Conservation (phyloP, 257 asterid species). For the Buddleja alternifolia region DNA sequence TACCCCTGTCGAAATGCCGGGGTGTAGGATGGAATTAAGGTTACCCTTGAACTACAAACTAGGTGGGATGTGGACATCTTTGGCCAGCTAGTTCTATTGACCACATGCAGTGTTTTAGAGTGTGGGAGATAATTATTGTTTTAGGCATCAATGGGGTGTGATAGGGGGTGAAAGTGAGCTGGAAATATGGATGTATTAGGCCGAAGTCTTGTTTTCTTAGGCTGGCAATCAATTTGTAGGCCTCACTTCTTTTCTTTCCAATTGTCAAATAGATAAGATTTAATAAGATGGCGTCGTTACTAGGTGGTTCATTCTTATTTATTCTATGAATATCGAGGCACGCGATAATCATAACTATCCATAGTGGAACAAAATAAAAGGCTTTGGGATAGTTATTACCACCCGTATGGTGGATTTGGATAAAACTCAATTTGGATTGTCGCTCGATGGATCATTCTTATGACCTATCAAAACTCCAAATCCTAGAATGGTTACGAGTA, state of each 20-base stretch:
- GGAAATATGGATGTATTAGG: slow-evolving; percentile 43
- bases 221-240: slow-evolving; percentile 39
- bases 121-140: slow-evolving; percentile 25
- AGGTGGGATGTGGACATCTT: slow-evolving; percentile 23
- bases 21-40: background rate
- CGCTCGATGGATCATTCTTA: too few species aligned
- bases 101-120: slow-evolving; percentile 27
- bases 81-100: slow-evolving; percentile 17
- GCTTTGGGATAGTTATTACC: too few species aligned
- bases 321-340: too few species aligned
- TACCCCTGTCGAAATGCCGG: too few species aligned
- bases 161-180: slow-evolving; percentile 37
- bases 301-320: too few species aligned
- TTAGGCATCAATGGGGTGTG: slow-evolving; percentile 30
- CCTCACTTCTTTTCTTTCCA: slow-evolving; percentile 16
- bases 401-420: too few species aligned
- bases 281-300: background rate
- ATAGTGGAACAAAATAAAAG: too few species aligned
- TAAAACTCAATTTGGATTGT: too few species aligned
- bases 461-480: too few species aligned
- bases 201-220: slow-evolving; percentile 14
- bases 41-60: background rate
- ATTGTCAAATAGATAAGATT: slow-evolving; percentile 1
- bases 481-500: too few species aligned
- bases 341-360: too few species aligned